Evolutionary conservation across 2,329 filamentous ascomycete species (phyloP).

Genomic region (Exophiala sideris): DNA sequence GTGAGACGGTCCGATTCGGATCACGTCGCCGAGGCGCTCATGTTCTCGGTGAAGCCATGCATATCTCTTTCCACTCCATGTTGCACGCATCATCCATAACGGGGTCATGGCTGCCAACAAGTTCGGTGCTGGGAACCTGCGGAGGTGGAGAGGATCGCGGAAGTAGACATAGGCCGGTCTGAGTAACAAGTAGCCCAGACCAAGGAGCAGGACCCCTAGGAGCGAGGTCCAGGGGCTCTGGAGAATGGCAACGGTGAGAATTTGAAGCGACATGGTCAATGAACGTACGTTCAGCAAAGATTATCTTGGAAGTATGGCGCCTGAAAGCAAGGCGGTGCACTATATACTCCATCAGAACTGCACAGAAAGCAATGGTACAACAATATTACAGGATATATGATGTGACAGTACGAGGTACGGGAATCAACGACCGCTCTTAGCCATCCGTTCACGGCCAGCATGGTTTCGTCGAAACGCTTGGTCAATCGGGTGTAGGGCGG

Average conservation of each 20-base stretch:
- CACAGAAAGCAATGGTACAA: neutral
- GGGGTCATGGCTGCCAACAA: neutral
- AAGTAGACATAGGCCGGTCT: neutral
- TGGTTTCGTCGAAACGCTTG: constrained; percentile 1
- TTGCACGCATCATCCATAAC: neutral
- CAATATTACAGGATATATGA: neutral
- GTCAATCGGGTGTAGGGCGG: neutral
- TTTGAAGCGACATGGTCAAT: neutral
- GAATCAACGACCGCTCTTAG: neutral
- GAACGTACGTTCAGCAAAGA: neutral
- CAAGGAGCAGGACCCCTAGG: neutral
- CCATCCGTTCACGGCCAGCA: neutral
- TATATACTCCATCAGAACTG: neutral
- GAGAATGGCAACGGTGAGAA: neutral
- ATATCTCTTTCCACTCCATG: neutral
- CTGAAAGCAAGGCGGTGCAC: neutral
- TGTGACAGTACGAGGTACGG: neutral
- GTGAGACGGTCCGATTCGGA: constrained; percentile 1
- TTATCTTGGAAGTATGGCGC: neutral
- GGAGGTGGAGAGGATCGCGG: neutral
- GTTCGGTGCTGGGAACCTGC: neutral
- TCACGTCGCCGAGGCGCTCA: neutral
- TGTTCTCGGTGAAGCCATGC: neutral
- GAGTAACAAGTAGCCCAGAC: neutral
- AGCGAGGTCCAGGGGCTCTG: neutral